Evolutionary conservation across 2,329 filamentous ascomycete species (phyloP), one percentile per base, ranked within the genome.

Genomic region (Penicillium sp.): DNA sequence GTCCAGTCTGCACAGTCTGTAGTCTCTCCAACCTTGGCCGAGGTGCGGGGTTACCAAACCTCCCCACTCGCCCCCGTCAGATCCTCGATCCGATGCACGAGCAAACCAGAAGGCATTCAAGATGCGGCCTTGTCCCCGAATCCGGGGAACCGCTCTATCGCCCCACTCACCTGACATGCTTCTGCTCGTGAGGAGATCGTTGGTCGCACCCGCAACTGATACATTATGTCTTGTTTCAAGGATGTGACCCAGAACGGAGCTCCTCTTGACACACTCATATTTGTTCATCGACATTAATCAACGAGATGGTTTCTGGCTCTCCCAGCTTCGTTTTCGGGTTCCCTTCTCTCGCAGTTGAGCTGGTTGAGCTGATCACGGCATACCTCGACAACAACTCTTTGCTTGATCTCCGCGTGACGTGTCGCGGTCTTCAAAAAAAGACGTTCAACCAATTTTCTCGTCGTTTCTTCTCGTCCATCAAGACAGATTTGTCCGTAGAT

Each of bases 371-470:
- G 9, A 52, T 59, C 18, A 35, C 55, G 3, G n/a, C 9, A 5
- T 32, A 39, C 7, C 5, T 56, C 5, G 51, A 57, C 3, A 27
- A n/a, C 5, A 41, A 53, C 3, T 40, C 39, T n/a, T 37, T 59
- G 34, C 42, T 60, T 8, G 4, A 49, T 6, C 43, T 61, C 18
- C 58, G 58, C 42, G 46, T 54, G 8, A 46, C 48, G 5, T 59
- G 58, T 42, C 51, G 50, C 4, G 46, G 49, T 7, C 45, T 60
- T 3, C 56, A 61, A 18, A 49, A 37, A 29, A 60, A 59, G 39
- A 61, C 57, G 1, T 60, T 61, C n/a, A 49, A 59, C 39, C 48
- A 53, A 24, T 60, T 60, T 39, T 54, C 56, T 4, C 55, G 48
- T 6, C 54, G 54, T 6, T 58, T 52, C 45, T 59, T 61, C 26